Conservation (phyloP, 306 rosid species). For the Quercus gilva region DNA sequence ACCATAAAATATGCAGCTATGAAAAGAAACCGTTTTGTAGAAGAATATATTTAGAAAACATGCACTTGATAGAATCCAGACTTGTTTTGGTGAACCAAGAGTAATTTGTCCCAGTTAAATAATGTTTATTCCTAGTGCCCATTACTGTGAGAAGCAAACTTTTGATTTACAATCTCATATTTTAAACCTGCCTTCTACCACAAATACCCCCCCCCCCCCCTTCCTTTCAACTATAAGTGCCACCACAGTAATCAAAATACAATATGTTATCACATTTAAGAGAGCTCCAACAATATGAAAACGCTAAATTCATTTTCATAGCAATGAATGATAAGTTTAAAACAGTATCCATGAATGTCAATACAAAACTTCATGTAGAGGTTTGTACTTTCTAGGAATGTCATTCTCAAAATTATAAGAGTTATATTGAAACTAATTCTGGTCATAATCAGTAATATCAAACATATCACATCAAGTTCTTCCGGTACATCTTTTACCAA, state of each 20-base stretch:
- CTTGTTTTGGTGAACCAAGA: neutral
- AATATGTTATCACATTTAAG: neutral
- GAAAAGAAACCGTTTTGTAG: neutral
- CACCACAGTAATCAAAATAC: neutral
- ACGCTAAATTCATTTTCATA: neutral
- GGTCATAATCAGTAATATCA: neutral
- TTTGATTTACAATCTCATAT: neutral
- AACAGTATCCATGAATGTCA: neutral
- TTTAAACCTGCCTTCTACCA: neutral
- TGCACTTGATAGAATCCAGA: neutral
- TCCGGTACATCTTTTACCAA: neutral
- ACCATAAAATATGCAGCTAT: neutral
- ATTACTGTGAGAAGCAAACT: neutral
- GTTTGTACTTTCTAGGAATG: neutral
- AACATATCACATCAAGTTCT: neutral
- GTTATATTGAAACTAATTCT: neutral
- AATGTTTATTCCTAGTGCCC: neutral
- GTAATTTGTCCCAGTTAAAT: neutral
- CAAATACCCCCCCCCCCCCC: too few relatives aligned
- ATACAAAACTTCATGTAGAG: neutral
- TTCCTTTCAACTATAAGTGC: too few relatives aligned
- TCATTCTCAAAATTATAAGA: neutral
- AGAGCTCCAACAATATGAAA: neutral
- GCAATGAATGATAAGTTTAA: neutral
- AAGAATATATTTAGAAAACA: neutral